Percentiles rank a stretch among this genome's conserved stretches.
These are phyloP conservation scores for Lactarius sanguifluus DNA, from an alignment of 768 basidiomycete genomes.

Conservation along the genomic window DNA sequence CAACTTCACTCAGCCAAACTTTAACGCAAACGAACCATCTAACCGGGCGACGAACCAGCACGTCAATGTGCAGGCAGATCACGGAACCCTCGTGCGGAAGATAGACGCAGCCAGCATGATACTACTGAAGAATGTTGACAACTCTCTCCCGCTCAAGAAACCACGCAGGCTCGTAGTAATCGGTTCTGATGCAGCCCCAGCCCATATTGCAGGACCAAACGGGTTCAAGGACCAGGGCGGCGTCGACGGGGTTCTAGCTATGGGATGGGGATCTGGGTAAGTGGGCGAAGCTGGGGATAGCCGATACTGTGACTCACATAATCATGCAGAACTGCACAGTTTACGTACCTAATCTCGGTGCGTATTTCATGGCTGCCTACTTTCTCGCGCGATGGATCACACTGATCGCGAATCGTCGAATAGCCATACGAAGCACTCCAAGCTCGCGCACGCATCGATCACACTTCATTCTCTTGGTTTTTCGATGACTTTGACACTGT, in stretches of 20 bases:
- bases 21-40: slow-evolving; percentile 59
- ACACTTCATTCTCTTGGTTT: slow-evolving; percentile 64
- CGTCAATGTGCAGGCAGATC: slow-evolving; percentile 73
- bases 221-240: slow-evolving; percentile 44
- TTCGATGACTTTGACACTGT: slow-evolving; percentile 66
- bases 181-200: slow-evolving; percentile 54
- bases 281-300: slow-evolving; percentile 16
- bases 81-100: slow-evolving; percentile 63
- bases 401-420: neutral
- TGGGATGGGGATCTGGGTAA: slow-evolving; percentile 88
- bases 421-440: slow-evolving; percentile 84
- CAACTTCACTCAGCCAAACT: slow-evolving; percentile 65
- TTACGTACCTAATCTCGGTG: slow-evolving; percentile 78
- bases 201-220: slow-evolving; percentile 45
- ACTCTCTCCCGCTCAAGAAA: slow-evolving; percentile 57
- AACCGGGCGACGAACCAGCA: slow-evolving; percentile 56
- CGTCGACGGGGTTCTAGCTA: slow-evolving; percentile 68
- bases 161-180: slow-evolving; percentile 59
- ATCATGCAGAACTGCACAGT: slow-evolving; percentile 55
- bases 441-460: slow-evolving; percentile 60
- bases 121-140: slow-evolving; percentile 67
- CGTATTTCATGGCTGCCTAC: slow-evolving; percentile 30
- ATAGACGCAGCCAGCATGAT: slow-evolving; percentile 75
- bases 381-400: neutral
- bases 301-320: neutral